Evolutionary conservation across 441 rosid genomes (phyloP), one percentile per base, ranked within the genome.

Genomic region (Pelargonium fulgidum): DNA sequence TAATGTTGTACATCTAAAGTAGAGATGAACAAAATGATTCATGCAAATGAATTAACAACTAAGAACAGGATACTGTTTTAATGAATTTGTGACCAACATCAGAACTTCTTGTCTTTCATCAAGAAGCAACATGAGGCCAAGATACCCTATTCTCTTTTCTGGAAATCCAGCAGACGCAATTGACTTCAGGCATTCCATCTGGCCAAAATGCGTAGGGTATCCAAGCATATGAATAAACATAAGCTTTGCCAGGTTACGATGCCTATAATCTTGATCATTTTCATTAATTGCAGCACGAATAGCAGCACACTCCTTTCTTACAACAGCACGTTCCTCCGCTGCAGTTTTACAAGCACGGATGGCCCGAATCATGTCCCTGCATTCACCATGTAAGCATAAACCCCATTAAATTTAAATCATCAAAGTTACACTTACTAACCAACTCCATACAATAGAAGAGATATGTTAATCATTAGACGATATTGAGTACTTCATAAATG

Each of bases 221-320:
- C 99, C 99, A 68, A 95, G 96, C 99, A 95, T 95, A 80, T 95
- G 99, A 77, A 95, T 95, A 72, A 92, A 95, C 99, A 95, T 95
- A 78, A 95, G 99, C 79, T 95, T 95, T 16, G 99, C 99, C 66
- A 94, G 87, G 84, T 89, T 89, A 33, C 92, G 78, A 70, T 89
- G 93, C 73, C 99, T 86, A 80, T 89, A 90, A 48, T 92, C 97
- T 17, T 82, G 91, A 73, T 90, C 99, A 73, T 92, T 85, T 72
- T 95, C 99, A 77, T 90, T 90, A 61, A 95, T 90, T 50, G 91
- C 67, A 56, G 93, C 88, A 68, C 99, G 89, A 72, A 95, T 95
- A 66, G 91, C 95, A 1, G 97, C 98, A 83, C 98, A 94, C 84
- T 94, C 99, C 80, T 94, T 94, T 71, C 99, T 85, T 14, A 95